phyloP scores from a whole-genome alignment of 257 asterid species.

The Asclepias syriaca region DNA sequence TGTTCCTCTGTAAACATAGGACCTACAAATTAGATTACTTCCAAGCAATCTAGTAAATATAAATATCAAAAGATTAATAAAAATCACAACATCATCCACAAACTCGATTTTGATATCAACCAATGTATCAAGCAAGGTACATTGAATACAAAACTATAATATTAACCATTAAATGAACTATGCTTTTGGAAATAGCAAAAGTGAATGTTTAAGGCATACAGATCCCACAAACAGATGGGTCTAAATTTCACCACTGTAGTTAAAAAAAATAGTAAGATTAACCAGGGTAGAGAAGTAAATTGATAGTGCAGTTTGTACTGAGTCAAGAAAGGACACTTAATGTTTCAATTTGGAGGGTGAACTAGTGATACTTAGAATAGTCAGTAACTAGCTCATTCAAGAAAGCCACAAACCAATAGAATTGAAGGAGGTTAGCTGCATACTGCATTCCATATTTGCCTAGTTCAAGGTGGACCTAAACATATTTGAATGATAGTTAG shows the following conservation, averaged over 20 bases:
- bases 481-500: neutral
- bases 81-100: neutral
- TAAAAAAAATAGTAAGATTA: neutral
- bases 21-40: constrained; percentile 40
- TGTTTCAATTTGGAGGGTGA: neutral
- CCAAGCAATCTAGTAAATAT: constrained; percentile 16
- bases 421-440: neutral
- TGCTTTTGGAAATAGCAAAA: neutral
- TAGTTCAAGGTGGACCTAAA: neutral
- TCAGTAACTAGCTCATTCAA: neutral
- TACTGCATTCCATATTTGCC: neutral
- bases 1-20: constrained; percentile 56
- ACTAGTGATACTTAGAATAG: neutral
- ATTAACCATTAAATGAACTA: neutral
- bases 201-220: neutral
- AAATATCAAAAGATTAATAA: constrained; percentile 2
- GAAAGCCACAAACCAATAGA: neutral
- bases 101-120: neutral
- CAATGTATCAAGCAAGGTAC: neutral
- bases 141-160: neutral
- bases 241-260: neutral
- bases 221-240: neutral
- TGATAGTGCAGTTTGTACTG: neutral
- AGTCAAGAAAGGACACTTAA: neutral
- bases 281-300: neutral